Evolutionary conservation across 2,329 filamentous ascomycete species (phyloP).

Genomic region (Chaetomiaceae sp.): DNA sequence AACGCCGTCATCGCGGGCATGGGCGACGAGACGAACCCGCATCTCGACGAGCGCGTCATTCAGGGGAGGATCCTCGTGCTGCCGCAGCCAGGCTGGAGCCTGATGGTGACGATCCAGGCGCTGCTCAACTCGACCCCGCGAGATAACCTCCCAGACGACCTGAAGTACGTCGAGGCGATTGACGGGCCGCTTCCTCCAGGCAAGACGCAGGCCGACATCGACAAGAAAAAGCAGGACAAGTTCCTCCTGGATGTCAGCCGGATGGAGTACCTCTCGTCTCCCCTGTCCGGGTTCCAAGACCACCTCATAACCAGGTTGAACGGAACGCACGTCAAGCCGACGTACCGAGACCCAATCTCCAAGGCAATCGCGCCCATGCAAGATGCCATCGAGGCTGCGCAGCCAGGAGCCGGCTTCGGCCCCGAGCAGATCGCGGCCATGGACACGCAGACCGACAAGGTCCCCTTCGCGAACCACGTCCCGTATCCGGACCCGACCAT

Average conservation of each 20-base stretch:
- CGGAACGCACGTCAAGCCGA: slow-evolving; percentile 40
- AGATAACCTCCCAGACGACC: background rate
- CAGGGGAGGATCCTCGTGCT: background rate
- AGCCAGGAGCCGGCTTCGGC: too few relatives aligned
- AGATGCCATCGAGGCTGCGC: too few relatives aligned
- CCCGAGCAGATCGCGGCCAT: background rate
- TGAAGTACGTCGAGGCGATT: background rate
- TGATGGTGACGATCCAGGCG: background rate
- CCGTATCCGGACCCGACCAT: too few relatives aligned
- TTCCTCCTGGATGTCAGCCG: background rate
- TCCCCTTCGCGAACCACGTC: too few relatives aligned
- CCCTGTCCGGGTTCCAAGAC: slow-evolving; percentile 32
- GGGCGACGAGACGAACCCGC: too few relatives aligned
- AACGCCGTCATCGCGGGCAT: too few relatives aligned
- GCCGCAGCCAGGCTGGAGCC: background rate
- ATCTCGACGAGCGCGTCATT: background rate
- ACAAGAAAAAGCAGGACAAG: background rate
- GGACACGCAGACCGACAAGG: too few relatives aligned
- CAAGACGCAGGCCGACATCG: too few relatives aligned
- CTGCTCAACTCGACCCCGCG: background rate
- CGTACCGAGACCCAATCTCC: too few relatives aligned
- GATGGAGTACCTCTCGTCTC: slow-evolving; percentile 17
- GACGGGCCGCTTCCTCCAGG: too few relatives aligned
- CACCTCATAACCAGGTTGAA: slow-evolving; percentile 33
- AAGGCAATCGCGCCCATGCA: too few relatives aligned